Evolutionary conservation across 352 stramenopile genomes (phyloP).

Genomic region (Pythium myriotylum): DNA sequence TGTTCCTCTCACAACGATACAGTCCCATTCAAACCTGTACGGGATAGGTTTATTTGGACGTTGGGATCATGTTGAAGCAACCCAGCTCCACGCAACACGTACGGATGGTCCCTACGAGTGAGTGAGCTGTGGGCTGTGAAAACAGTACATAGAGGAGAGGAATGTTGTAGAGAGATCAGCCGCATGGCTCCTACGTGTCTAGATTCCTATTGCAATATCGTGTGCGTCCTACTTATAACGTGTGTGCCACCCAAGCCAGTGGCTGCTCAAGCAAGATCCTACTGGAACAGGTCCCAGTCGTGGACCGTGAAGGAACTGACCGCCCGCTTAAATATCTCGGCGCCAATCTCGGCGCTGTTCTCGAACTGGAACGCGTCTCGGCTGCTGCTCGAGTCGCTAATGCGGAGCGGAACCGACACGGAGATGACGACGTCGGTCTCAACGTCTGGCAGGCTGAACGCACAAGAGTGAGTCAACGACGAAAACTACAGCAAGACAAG

Average conservation of each 20-base stretch:
- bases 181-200: too few species aligned
- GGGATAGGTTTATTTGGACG: conserved; percentile 5
- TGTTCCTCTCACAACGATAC: too few species aligned
- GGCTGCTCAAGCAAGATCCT: too few species aligned
- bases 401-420: conserved; percentile 73
- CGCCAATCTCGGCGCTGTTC: conserved; percentile 66
- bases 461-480: not conserved
- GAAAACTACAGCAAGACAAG: not conserved
- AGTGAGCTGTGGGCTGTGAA: too few species aligned
- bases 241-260: too few species aligned
- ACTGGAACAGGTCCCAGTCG: conserved; percentile 64
- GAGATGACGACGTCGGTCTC: conserved; percentile 85
- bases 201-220: too few species aligned
- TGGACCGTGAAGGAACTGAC: conserved; percentile 64
- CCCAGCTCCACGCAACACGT: too few species aligned
- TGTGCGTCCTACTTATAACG: too few species aligned
- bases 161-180: too few species aligned
- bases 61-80: too few species aligned
- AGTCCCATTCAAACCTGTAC: not conserved
- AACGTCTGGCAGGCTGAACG: conserved; percentile 53
- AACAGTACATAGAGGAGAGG: too few species aligned
- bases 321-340: conserved; percentile 75
- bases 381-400: conserved; percentile 73
- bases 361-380: conserved; percentile 63
- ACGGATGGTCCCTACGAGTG: too few species aligned